phyloP scores from a whole-genome alignment of 768 basidiomycete genomes.

The Termitomyces sp. region DNA sequence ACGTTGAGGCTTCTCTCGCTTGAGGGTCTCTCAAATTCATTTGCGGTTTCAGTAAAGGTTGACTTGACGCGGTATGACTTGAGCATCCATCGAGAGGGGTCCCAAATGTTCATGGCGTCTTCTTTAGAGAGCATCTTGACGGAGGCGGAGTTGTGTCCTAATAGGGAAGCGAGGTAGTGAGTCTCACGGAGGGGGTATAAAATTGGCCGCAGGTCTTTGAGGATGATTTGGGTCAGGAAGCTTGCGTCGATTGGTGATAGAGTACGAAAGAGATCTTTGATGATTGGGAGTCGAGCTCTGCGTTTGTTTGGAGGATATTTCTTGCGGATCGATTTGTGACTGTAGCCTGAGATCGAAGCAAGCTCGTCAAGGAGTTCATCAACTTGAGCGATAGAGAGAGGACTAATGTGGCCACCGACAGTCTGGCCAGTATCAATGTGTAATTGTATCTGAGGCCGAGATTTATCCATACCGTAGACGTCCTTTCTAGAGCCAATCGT shows the following conservation, averaged over 20 bases:
- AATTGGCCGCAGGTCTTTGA: conserved; percentile 81
- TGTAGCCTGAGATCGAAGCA: conserved; percentile 62
- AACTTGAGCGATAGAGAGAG: conserved; percentile 44
- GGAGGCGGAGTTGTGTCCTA: conserved; percentile 53
- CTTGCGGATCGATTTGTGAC: conserved; percentile 42
- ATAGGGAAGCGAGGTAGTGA: conserved; percentile 48
- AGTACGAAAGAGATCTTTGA: conserved; percentile 55
- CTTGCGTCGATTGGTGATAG: conserved; percentile 63
- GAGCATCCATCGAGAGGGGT: conserved; percentile 51
- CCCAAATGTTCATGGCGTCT: conserved; percentile 73
- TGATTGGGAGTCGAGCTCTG: conserved; percentile 31
- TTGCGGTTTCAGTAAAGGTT: conserved; percentile 54
- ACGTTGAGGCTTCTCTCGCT: conserved; percentile 22
- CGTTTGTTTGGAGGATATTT: conserved; percentile 22
- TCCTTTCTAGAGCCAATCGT: conserved; percentile 36
- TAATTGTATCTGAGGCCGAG: background rate
- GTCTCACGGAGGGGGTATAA: conserved; percentile 61
- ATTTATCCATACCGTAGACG: conserved; percentile 32
- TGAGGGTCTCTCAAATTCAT: conserved; percentile 33
- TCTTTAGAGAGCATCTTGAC: conserved; percentile 53
- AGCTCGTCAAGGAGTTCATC: conserved; percentile 73
- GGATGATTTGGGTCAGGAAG: conserved; percentile 80
- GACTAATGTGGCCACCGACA: conserved; percentile 30
- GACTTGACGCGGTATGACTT: conserved; percentile 52
- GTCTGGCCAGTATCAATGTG: conserved; percentile 16